A percentile compares a stretch with the other conserved stretches of the same genome.
These are phyloP conservation scores for Colletotrichum somersetense DNA, from an alignment of 2,329 filamentous ascomycete genomes.

Conservation along the genomic window DNA sequence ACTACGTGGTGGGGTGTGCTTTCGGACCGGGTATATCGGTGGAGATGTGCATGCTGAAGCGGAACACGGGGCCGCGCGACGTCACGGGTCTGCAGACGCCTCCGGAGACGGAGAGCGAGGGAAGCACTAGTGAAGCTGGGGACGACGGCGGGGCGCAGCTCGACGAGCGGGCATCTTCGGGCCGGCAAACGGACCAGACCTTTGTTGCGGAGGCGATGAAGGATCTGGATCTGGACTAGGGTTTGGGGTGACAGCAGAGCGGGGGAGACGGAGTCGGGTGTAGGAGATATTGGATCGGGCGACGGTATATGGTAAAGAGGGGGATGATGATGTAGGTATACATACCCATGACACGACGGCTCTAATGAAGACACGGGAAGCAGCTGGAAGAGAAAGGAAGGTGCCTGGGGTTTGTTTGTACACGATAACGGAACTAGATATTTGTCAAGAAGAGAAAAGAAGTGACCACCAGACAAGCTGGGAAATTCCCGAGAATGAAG, in stretches of 20 bases:
- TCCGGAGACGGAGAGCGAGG: slow-evolving; percentile 67
- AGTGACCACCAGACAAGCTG: slow-evolving; percentile 7
- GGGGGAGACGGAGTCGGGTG: not conserved
- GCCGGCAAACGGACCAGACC: slow-evolving; percentile 25
- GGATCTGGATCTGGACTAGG: slow-evolving; percentile 45
- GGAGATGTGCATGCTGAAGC: slow-evolving; percentile 76
- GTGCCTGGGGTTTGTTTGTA: slow-evolving; percentile 11
- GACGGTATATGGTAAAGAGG: slow-evolving; percentile 10
- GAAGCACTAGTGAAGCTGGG: slow-evolving; percentile 56
- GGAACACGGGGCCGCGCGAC: slow-evolving; percentile 52
- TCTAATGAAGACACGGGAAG: slow-evolving; percentile 21
- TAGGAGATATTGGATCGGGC: not conserved
- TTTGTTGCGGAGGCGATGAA: slow-evolving; percentile 45
- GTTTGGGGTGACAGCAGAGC: not conserved
- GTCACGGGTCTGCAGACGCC: slow-evolving; percentile 62
- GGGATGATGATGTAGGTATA: slow-evolving; percentile 3
- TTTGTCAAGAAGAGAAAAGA: slow-evolving; percentile 15
- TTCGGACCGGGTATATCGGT: slow-evolving; percentile 78
- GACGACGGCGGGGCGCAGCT: slow-evolving; percentile 47
- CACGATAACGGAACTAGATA: not conserved
- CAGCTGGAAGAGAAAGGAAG: not conserved
- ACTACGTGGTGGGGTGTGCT: slow-evolving; percentile 75
- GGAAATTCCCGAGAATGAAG: not conserved
- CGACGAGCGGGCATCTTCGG: slow-evolving; percentile 26
- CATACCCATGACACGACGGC: slow-evolving; percentile 32